Base-by-base conservation (phyloP, 805 yeast genomes). In the Metschnikowia arizonensis region DNA sequence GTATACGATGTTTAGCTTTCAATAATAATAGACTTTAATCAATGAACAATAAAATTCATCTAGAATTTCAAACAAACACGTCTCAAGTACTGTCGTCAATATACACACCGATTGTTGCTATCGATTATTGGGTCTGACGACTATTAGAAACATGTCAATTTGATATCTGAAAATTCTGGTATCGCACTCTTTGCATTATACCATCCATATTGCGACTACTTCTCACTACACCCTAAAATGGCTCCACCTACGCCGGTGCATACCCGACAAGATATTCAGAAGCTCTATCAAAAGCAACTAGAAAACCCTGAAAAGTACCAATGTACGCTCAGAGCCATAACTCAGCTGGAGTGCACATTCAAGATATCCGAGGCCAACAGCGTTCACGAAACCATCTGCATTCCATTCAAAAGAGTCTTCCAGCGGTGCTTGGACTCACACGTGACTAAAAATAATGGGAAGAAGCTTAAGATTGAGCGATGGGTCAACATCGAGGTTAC, bases 161-260 rank as follows among this genome's bases (percentile, higher is more conserved):
- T 17, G 26, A 8, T 12, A 15, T n/a, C 15, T 28, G 31, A 12
- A n/a, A 5, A 5, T 12, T 32, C n/a, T 6, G 32, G 34, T 17
- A 17, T 17, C 34, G 36, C 36, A n/a, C 26, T 25, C 32, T 36
- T 37, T 33, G 40, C 40, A 28, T 24, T 28, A 40, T 18, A 19
- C 7, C n/a, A 18, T 19, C 11, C 33, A 11, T 19, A 19, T 18
- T 33, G 25, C 39, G 19, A 38, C 41, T 11, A 32, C 31, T 32
- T 18, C 23, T 18, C 34, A 32, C 14, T n/a, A 15, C 24, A 18
- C 28, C 17, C 35, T 24, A 17, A 9, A 19, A 72, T 72, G 76
- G 72, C 75, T 10, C 76, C 76, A 15, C 74, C 75, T 6, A 67
- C 73, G 18, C 74, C 73, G 3, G 74, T 72, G 6, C 62, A 61